Conservation (phyloP, 1,139 yeast species). For the Taphrina wiesneri region DNA sequence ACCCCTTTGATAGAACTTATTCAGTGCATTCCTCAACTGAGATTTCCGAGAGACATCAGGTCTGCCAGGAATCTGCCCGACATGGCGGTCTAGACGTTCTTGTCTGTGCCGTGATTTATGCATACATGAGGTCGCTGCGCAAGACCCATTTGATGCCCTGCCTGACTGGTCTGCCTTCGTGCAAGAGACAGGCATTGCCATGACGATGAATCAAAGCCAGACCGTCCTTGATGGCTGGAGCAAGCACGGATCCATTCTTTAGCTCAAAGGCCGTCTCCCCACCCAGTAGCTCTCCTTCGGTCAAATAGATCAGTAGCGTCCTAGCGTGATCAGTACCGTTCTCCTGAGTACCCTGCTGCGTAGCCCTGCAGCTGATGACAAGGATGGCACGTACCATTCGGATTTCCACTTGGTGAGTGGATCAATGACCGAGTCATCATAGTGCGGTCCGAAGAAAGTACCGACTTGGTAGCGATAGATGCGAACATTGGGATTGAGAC, state of each 20-base stretch:
- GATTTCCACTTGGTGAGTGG: conserved; percentile 41
- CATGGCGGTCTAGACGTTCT: no score
- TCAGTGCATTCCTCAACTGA: background rate
- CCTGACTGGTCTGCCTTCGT: conserved; percentile 59
- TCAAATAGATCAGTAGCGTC: conserved; percentile 62
- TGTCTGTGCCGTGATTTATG: background rate
- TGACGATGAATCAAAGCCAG: conserved; percentile 66
- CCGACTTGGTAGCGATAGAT: conserved; percentile 60
- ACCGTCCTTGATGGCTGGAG: conserved; percentile 57
- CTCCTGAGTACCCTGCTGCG: no score
- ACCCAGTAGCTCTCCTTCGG: conserved; percentile 57
- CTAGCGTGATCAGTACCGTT: conserved; percentile 43
- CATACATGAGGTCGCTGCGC: conserved; percentile 59
- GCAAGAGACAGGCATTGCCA: conserved; percentile 64
- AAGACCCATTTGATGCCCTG: conserved; percentile 65
- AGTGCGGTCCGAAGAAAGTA: conserved; percentile 64
- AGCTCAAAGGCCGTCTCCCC: conserved; percentile 65
- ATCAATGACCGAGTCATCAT: conserved; percentile 59
- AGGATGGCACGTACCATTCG: conserved; percentile 4
- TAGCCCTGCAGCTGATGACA: background rate
- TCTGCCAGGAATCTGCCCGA: no score
- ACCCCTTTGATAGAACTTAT: background rate
- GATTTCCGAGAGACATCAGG: no score
- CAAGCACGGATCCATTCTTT: conserved; percentile 42
- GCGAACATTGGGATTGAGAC: conserved; percentile 60